Percentiles rank a stretch among this genome's conserved stretches.
phyloP scores from a whole-genome alignment of 257 asterid species.

The Sherardia arvensis region DNA sequence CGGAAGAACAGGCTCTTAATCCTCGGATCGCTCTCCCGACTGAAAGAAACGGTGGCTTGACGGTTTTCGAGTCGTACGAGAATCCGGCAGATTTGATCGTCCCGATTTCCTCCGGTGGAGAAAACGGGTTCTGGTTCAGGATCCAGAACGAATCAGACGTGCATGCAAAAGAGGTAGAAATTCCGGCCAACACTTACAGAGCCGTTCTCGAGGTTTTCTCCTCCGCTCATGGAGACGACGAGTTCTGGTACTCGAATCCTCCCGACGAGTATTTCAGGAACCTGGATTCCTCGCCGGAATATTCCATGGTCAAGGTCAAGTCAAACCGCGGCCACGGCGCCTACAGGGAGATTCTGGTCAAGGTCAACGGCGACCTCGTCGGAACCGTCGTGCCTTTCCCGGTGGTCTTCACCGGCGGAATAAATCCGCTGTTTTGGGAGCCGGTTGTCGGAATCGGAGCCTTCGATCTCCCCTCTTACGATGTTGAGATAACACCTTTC shows the following conservation, averaged over 20 bases:
- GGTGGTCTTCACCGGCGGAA: constrained; percentile 67
- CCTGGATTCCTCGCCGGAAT: constrained; percentile 41
- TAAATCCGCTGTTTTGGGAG: constrained; percentile 79
- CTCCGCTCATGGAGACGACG: constrained; percentile 74
- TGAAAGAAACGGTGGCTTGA: constrained; percentile 1
- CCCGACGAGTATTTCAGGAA: constrained; percentile 51
- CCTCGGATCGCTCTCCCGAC: constrained; percentile 4
- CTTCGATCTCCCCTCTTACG: constrained; percentile 74
- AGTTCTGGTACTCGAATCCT: constrained; percentile 88
- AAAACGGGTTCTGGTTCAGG: constrained; percentile 60
- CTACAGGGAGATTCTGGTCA: constrained; percentile 57
- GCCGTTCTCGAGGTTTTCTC: constrained; percentile 72
- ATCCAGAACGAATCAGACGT: constrained; percentile 42
- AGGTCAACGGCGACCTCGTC: constrained; percentile 44
- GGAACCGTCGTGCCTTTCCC: constrained; percentile 81
- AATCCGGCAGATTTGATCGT: constrained; percentile 68
- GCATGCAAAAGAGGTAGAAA: constrained; percentile 26
- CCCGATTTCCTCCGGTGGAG: constrained; percentile 51
- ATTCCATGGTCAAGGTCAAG: constrained; percentile 24
- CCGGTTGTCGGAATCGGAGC: constrained; percentile 87
- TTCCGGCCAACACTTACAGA: constrained; percentile 57
- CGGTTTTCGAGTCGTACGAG: constrained; percentile 29
- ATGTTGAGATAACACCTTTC: constrained; percentile 61
- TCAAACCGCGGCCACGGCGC: constrained; percentile 60
- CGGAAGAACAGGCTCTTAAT: too few species aligned